Conservation (phyloP, 306 rosid species). For the Quercus suber region DNA sequence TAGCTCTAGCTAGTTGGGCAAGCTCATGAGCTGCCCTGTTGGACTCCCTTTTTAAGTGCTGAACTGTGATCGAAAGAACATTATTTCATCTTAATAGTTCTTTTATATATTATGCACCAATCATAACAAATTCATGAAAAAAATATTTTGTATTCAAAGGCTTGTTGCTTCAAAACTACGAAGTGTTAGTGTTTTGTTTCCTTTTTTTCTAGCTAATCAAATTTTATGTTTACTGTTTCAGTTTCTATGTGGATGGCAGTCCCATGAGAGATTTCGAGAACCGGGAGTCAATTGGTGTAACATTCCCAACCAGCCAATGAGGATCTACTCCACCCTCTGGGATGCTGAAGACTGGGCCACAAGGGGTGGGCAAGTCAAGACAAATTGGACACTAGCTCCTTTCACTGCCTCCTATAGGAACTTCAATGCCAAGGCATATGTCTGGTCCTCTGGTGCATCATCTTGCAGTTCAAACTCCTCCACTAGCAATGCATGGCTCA, state of each 20-base stretch:
- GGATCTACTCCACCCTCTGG: slow-evolving; percentile 61
- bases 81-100: too few relatives aligned
- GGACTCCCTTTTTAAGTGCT: too few relatives aligned
- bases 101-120: not conserved
- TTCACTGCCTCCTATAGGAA: slow-evolving; percentile 58
- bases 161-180: too few relatives aligned
- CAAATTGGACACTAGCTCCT: slow-evolving; percentile 67
- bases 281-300: slow-evolving; percentile 46
- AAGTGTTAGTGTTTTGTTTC: too few relatives aligned
- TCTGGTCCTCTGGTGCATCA: slow-evolving; percentile 39
- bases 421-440: slow-evolving; percentile 53
- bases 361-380: slow-evolving; percentile 67
- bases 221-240: slow-evolving; percentile 9
- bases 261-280: slow-evolving; percentile 76
- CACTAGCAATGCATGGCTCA: slow-evolving; percentile 36
- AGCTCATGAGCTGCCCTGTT: too few relatives aligned
- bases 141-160: too few relatives aligned
- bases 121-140: too few relatives aligned
- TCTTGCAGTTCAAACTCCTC: slow-evolving; percentile 43
- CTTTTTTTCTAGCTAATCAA: too few relatives aligned
- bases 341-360: slow-evolving; percentile 90
- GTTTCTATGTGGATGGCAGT: slow-evolving; percentile 63
- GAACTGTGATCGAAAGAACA: too few relatives aligned
- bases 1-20: too few relatives aligned
- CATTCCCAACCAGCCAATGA: slow-evolving; percentile 62